Evolutionary conservation across 2,329 filamentous ascomycete species (phyloP), one percentile per base, ranked within the genome.

Genomic region (Huntiella decipiens): DNA sequence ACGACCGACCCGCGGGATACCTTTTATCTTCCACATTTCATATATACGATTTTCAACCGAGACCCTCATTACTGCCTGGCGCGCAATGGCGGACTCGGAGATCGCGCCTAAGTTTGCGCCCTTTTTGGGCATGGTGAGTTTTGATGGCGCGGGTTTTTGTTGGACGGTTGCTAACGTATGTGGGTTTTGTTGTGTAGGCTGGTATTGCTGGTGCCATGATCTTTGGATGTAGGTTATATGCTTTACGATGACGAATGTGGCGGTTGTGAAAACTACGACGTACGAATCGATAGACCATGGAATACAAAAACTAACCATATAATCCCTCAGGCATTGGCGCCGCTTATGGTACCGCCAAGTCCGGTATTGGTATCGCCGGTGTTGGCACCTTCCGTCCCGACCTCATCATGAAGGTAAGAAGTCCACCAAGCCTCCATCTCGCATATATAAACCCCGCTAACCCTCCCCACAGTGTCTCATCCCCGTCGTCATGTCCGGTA

Each of bases 401-500:
- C 60, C 68, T 92, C 53, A 91, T 91, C 63, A 91, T 92, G 83
- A 92, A 91, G 78, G 82, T 81, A 63, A 33, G 62, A 48, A 37
- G 31, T 11, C n/a, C 38, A 11, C 11, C 38, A 7, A 40, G 12
- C 36, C 17, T 4, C 31, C 28, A 35, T 22, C 11, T 35, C 45
- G 45, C 50, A 12, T 10, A 12, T 19, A 10, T 37, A 46, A 22
- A 2, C 4, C n/a, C 7, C 36, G 12, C 41, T 39, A 34, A 38
- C 16, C 28, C 22, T 31, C 6, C n/a, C 12, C 16, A 5, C 15
- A 86, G 82, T 87, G 80, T 48, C 67, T 88, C 45, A 87, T 88
- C 54, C 82, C 83, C 52, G 82, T 91, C 53, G 79, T 98, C 68
- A 98, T 98, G 91, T 93, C 91, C 56, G 91, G 91, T 75, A 98